These are phyloP conservation scores for Circinella minor DNA, from an alignment of 371 early-diverging fungal species.

Conservation along the genomic window DNA sequence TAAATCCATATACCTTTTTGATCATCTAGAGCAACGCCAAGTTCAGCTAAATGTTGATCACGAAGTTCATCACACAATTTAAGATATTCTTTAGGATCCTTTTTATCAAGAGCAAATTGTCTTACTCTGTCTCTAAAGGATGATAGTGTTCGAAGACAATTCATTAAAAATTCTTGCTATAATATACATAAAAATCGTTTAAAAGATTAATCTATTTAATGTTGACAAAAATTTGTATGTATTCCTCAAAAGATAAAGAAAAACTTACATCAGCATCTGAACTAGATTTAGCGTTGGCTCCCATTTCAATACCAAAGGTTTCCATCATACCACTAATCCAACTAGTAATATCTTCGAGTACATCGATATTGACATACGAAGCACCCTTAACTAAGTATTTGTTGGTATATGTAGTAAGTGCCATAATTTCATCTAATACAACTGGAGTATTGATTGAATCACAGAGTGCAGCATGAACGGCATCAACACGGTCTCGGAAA, in stretches of 20 bases:
- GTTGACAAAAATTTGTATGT: too few relatives aligned
- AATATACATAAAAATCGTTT: not conserved
- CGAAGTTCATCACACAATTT: conserved; percentile 84
- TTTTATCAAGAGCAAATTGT: conserved; percentile 65
- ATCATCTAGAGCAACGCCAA: conserved; percentile 93
- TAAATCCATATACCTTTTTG: conserved; percentile 62
- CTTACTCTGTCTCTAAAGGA: conserved; percentile 91
- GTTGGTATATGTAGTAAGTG: conserved; percentile 83
- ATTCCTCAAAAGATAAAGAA: not conserved
- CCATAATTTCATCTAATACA: conserved; percentile 83
- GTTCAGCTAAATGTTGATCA: conserved; percentile 83
- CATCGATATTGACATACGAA: conserved; percentile 57
- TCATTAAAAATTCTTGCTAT: conserved; percentile 76
- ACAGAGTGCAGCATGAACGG: conserved; percentile 88
- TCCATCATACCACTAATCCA: conserved; percentile 82
- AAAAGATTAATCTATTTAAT: not conserved
- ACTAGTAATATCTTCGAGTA: conserved; percentile 78
- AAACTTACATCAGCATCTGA: conserved; percentile 41
- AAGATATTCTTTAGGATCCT: conserved; percentile 67
- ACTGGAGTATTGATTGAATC: conserved; percentile 94
- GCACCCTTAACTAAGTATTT: conserved; percentile 71
- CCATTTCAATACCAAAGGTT: conserved; percentile 76
- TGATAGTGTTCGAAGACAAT: conserved; percentile 81
- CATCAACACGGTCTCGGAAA: conserved; percentile 64
- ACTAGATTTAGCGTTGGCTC: conserved; percentile 41